These are phyloP conservation scores for Colletotrichum sp. DNA, from an alignment of 2,329 filamentous ascomycete genomes.

Conservation along the genomic window DNA sequence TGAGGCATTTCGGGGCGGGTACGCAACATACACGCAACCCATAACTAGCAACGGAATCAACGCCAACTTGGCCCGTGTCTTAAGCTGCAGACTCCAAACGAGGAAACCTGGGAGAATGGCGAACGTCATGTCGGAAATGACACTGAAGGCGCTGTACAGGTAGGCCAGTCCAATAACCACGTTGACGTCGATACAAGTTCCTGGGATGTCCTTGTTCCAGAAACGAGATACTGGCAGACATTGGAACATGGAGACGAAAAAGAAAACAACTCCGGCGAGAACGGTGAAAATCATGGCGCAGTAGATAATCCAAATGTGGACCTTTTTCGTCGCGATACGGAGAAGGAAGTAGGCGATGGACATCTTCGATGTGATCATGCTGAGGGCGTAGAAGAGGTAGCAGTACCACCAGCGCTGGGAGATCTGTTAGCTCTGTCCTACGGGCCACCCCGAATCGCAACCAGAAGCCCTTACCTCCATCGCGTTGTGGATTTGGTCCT, in stretches of 20 bases:
- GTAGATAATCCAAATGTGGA: conserved; percentile 41
- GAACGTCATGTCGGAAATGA: conserved; percentile 56
- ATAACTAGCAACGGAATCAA: conserved; percentile 59
- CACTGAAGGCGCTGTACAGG: conserved; percentile 54
- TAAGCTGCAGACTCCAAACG: conserved; percentile 61
- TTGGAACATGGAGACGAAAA: conserved; percentile 46
- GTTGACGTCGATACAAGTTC: conserved; percentile 41
- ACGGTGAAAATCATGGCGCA: conserved; percentile 39
- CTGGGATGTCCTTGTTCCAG: conserved; percentile 39
- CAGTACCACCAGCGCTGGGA: conserved; percentile 41
- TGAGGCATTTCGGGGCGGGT: too few species aligned
- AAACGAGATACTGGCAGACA: conserved; percentile 44
- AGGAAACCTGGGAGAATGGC: conserved; percentile 59
- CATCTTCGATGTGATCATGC: conserved; percentile 43
- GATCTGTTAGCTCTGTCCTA: conserved; percentile 10
- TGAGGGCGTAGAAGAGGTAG: conserved; percentile 39
- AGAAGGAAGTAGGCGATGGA: conserved; percentile 49
- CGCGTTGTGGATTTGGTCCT: conserved; percentile 30
- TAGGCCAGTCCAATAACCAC: conserved; percentile 58
- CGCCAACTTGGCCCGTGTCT: conserved; percentile 52
- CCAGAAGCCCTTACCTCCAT: conserved; percentile 33
- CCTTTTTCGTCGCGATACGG: conserved; percentile 39
- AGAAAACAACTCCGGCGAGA: conserved; percentile 40
- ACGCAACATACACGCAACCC: conserved; percentile 52
- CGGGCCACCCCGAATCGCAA: conserved; percentile 22